A percentile compares a stretch with the other conserved stretches of the same genome.
phyloP scores from a whole-genome alignment of 2,329 filamentous ascomycete species.

The Claviceps digitariae region DNA sequence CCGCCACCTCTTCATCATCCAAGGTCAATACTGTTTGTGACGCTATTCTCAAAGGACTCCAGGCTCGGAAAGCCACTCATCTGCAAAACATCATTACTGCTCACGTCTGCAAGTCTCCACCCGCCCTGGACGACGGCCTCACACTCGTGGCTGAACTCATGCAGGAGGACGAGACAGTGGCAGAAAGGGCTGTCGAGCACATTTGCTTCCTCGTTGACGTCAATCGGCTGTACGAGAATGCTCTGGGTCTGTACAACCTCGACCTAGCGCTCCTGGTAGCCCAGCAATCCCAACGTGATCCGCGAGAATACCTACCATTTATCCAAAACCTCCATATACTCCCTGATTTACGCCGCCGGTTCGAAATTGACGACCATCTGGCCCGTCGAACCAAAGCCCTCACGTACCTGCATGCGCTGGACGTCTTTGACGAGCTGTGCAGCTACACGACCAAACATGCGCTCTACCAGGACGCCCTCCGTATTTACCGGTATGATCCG shows the following conservation, averaged over 20 bases:
- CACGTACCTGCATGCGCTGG: conserved; percentile 56
- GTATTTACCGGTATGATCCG: conserved; percentile 71
- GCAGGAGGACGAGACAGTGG: conserved; percentile 53
- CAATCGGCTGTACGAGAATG: conserved; percentile 80
- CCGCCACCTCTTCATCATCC: conserved; percentile 2
- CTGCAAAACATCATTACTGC: conserved; percentile 90
- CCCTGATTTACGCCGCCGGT: conserved; percentile 55
- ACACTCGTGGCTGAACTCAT: conserved; percentile 63
- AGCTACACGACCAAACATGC: conserved; percentile 65
- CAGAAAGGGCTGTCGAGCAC: conserved; percentile 84
- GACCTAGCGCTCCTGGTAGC: conserved; percentile 82
- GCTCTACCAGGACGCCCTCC: conserved; percentile 65
- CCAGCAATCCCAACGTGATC: conserved; percentile 91
- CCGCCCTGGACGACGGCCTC: conserved; percentile 77
- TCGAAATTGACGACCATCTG: conserved; percentile 81
- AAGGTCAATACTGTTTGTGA: conserved; percentile 89
- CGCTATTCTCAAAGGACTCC: conserved; percentile 59
- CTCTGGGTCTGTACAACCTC: conserved; percentile 81
- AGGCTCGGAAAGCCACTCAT: conserved; percentile 46
- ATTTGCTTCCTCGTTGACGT: conserved; percentile 96
- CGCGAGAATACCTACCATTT: conserved; percentile 89
- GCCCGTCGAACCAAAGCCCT: conserved; percentile 66
- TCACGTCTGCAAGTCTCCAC: conserved; percentile 84
- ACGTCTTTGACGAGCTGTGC: conserved; percentile 64
- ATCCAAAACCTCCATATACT: conserved; percentile 75